Percentiles rank a stretch among this genome's conserved stretches.
Evolutionary conservation across 768 basidiomycete species (phyloP).

Genomic region (Hericium alpestre): DNA sequence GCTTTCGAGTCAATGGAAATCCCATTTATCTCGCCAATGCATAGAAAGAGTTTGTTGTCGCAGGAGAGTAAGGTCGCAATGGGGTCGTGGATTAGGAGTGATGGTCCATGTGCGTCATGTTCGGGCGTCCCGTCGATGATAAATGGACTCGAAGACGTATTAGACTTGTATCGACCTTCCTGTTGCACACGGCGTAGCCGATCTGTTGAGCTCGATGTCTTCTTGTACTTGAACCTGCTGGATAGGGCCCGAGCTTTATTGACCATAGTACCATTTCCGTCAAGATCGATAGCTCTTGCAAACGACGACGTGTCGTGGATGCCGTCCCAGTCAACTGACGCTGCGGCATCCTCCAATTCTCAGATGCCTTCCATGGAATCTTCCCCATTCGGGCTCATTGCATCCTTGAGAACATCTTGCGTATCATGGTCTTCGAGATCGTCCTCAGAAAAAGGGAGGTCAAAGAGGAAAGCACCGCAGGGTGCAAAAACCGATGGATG

Average conservation of each 20-base stretch:
- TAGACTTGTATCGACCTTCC: background rate
- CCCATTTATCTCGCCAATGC: background rate
- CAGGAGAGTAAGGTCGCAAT: background rate
- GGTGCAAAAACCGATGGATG: background rate
- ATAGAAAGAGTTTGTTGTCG: background rate
- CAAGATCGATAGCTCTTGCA: background rate
- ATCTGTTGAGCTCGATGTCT: background rate
- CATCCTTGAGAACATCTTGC: background rate
- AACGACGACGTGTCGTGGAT: background rate
- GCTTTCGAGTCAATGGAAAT: background rate
- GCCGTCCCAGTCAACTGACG: background rate
- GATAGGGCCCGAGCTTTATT: background rate
- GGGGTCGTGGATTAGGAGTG: background rate
- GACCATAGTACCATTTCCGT: background rate
- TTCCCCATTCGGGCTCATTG: no score
- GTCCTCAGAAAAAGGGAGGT: background rate
- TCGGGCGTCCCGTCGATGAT: no score
- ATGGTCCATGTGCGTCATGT: background rate
- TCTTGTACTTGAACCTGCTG: background rate
- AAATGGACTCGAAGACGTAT: no score
- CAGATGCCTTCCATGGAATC: background rate
- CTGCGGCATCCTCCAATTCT: background rate
- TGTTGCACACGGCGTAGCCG: background rate
- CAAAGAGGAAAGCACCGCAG: background rate
- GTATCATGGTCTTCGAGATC: background rate